Conservation (phyloP, 495 filamentous ascomycete species). For the Aspergillus steynii region DNA sequence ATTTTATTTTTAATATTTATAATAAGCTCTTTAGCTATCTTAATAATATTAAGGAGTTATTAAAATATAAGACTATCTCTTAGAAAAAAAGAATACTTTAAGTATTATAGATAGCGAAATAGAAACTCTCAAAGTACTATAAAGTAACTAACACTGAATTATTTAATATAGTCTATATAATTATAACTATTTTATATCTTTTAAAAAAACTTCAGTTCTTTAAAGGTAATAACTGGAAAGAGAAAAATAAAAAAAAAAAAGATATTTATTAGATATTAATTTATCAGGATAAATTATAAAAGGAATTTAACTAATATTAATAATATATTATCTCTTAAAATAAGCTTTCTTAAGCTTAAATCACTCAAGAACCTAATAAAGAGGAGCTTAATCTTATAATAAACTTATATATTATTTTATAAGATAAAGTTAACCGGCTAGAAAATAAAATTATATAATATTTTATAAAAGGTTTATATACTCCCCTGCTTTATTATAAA, state of each 20-base stretch:
- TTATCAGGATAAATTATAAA: slow-evolving; percentile 5
- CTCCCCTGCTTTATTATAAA: background rate
- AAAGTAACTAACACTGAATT: slow-evolving; percentile 7
- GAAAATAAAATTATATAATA: background rate
- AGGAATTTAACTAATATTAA: background rate
- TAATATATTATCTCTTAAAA: background rate
- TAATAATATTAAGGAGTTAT: background rate
- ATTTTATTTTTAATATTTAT: slow-evolving; percentile 12
- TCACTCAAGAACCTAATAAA: background rate
- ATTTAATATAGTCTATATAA: slow-evolving; percentile 18
- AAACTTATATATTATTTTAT: background rate
- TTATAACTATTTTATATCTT: slow-evolving; percentile 21
- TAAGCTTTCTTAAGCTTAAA: background rate
- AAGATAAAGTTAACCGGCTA: background rate
- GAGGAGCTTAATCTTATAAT: background rate
- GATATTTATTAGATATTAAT: background rate
- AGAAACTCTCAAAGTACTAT: slow-evolving; percentile 18
- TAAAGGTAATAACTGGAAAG: slow-evolving; percentile 14
- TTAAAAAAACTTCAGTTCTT: slow-evolving; percentile 26
- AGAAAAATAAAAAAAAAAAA: background rate
- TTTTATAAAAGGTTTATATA: background rate
- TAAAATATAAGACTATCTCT: background rate
- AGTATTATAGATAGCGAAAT: background rate
- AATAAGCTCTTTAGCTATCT: background rate
- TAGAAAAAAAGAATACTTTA: slow-evolving; percentile 19